These are phyloP conservation scores for Dioszegia crocea DNA, from an alignment of 768 basidiomycete genomes.

Conservation along the genomic window DNA sequence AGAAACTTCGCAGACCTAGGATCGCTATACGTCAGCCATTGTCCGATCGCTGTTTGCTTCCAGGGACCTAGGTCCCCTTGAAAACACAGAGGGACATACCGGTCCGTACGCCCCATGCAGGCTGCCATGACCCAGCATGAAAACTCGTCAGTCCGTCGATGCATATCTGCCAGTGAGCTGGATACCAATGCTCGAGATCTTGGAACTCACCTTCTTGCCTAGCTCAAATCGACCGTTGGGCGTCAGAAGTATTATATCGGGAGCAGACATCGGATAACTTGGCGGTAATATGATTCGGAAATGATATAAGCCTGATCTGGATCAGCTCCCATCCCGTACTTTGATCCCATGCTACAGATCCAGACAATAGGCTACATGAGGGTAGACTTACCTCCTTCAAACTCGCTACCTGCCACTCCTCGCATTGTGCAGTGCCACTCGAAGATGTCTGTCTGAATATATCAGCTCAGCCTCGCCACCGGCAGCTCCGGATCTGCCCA, in stretches of 20 bases:
- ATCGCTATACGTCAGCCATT: conserved; percentile 36
- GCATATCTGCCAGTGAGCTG: conserved; percentile 40
- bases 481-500: too few relatives aligned
- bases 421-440: conserved; percentile 98
- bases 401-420: conserved; percentile 81
- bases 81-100: conserved; percentile 45
- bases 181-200: not conserved
- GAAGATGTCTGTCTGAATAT: conserved; percentile 49
- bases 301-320: conserved; percentile 65
- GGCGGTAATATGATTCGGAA: conserved; percentile 84
- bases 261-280: conserved; percentile 94
- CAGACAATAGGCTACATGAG: too few relatives aligned
- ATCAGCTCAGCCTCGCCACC: not conserved
- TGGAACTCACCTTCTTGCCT: conserved; percentile 75
- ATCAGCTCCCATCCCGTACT: too few relatives aligned
- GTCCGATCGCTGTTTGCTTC: too few relatives aligned
- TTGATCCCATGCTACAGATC: too few relatives aligned
- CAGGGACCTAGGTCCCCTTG: too few relatives aligned
- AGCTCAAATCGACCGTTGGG: conserved; percentile 96
- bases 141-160: conserved; percentile 52
- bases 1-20: conserved; percentile 50
- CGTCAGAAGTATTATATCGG: conserved; percentile 91
- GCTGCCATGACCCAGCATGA: conserved; percentile 96
- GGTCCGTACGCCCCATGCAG: conserved; percentile 95
- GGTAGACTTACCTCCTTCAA: conserved; percentile 64